Evolutionary conservation across 352 stramenopile species (phyloP).

Genomic region (Globisporangium acanthophoron): DNA sequence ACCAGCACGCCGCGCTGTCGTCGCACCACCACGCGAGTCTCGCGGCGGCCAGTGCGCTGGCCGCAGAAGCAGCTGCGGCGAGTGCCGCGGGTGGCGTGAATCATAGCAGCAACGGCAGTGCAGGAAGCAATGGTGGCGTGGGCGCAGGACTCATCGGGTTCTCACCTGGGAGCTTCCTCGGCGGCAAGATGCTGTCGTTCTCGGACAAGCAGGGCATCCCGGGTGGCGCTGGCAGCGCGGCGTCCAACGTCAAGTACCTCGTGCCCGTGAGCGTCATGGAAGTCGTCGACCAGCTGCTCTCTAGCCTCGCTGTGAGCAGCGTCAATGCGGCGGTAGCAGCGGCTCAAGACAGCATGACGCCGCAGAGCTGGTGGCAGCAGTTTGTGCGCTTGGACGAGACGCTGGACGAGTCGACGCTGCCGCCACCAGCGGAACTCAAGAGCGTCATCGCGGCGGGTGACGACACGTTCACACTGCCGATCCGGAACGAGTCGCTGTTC

Average conservation of each 20-base stretch:
- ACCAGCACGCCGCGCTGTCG: neutral
- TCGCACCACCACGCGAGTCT: neutral
- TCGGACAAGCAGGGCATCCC: constrained; percentile 5
- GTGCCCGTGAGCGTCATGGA: constrained; percentile 27
- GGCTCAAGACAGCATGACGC: neutral
- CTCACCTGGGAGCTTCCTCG: constrained; percentile 12
- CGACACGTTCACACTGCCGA: constrained; percentile 16
- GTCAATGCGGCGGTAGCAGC: neutral
- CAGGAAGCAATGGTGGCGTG: neutral
- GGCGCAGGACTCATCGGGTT: constrained; percentile 3
- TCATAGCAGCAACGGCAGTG: neutral
- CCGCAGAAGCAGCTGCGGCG: constrained; percentile 1
- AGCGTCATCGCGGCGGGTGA: neutral
- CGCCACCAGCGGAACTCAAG: constrained; percentile 11
- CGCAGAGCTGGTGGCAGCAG: constrained; percentile 19
- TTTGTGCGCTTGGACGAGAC: constrained; percentile 32
- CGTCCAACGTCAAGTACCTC: constrained; percentile 18
- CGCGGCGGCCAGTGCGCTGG: neutral
- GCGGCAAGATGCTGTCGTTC: constrained; percentile 15
- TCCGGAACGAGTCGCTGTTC: constrained; percentile 35
- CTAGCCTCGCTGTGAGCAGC: constrained; percentile 9
- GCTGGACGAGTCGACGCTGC: constrained; percentile 11
- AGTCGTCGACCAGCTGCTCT: constrained; percentile 36
- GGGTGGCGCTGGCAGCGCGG: neutral
- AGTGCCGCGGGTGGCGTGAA: neutral